Evolutionary conservation across 1,139 yeast genomes (phyloP), one percentile per base, ranked within the genome.

Genomic region (Kodamaea sp.): DNA sequence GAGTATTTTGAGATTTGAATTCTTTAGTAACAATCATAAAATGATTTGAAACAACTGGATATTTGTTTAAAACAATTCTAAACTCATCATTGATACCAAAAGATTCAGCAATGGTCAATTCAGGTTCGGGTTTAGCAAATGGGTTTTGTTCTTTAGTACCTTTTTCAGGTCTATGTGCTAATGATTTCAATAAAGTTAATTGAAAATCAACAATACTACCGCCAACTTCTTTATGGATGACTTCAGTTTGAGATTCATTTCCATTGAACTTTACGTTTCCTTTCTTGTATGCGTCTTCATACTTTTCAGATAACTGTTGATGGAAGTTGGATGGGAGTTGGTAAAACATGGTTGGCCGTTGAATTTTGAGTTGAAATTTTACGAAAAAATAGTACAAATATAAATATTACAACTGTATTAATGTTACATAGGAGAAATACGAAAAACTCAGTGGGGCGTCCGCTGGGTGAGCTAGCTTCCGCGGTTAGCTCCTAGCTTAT

Each of bases 41-140:
- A 57, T 92, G 98, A 52, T 79, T 75, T 29, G 88, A 79, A 5
- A 84, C 78, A 29, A 89, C 84, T 2, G 97, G 95, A 60, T 74
- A 92, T 60, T 90, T 90, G 68, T 92, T 92, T 49, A 87, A 72
- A 4, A 90, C 79, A 25, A 90, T 60, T 49, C 79, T 71, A 53
- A 81, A 81, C 37, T 80, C 79, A 15, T 66, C 64, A 3, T 60
- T 41, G 3, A 54, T 54, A 2, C 79, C 80, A 48, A 70, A 75
- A 35, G 73, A 67, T 7, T 74, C 75, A 28, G 78, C 53, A 2
- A 92, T 73, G 0, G 90, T 77, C 37, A 90, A 65, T 46, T 78
- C 83, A 5, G 87, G 85, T 48, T 86, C 96, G 0, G 95, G 94
- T 10, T 79, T 75, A 36, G 75, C 75, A 65, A 92, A 92, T 1